Percentiles rank a stretch among this genome's conserved stretches.
These are phyloP conservation scores for Schoenoplectus triqueter DNA, from an alignment of 202 grass and related monocot species.

Conservation along the genomic window DNA sequence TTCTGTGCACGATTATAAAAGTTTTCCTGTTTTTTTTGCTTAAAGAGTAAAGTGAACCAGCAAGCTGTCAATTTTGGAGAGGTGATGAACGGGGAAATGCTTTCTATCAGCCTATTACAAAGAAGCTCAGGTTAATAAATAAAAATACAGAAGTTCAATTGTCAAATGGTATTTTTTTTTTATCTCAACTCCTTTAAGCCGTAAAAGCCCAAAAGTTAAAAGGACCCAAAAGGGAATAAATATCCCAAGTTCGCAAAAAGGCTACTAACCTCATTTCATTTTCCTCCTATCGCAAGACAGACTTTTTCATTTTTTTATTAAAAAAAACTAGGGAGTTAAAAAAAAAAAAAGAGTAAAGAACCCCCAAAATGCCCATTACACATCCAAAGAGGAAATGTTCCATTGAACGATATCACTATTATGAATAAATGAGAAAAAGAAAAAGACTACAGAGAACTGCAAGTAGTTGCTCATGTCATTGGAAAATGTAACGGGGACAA, in stretches of 20 bases:
- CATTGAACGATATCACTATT: neutral
- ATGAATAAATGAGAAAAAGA: neutral
- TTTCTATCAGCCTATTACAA: constrained; percentile 2
- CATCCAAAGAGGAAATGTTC: neutral
- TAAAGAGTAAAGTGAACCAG: neutral
- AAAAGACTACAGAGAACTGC: neutral
- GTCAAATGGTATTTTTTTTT: neutral
- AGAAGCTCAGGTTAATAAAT: neutral
- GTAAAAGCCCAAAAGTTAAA: constrained; percentile 23
- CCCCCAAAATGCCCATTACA: neutral
- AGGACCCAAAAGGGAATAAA: constrained; percentile 12
- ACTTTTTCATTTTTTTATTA: neutral
- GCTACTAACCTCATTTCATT: neutral
- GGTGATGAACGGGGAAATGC: constrained; percentile 12
- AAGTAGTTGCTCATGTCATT: neutral
- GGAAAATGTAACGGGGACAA: neutral
- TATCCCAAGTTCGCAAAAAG: constrained; percentile 28
- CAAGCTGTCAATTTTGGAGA: constrained; percentile 8
- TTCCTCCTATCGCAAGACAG: constrained; percentile 21
- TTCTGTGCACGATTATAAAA: neutral
- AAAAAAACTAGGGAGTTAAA: neutral
- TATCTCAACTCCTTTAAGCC: constrained; percentile 23
- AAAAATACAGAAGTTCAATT: neutral
- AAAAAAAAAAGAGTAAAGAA: neutral
- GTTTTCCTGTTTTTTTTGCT: neutral